These are phyloP conservation scores for Talaromyces atroroseus DNA, from an alignment of 2,329 filamentous ascomycete species.

Conservation along the genomic window DNA sequence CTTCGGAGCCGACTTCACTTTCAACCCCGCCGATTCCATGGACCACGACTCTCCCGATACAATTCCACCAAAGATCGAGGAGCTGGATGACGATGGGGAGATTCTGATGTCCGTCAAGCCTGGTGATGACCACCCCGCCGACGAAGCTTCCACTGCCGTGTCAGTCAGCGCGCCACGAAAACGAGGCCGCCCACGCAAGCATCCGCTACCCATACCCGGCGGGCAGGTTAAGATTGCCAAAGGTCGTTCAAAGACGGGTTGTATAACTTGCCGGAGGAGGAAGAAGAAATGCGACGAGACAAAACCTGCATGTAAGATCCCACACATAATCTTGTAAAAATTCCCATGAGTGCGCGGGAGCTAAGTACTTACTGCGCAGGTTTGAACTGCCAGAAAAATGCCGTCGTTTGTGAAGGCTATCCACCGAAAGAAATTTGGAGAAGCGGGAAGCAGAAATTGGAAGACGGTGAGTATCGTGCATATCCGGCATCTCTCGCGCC, in stretches of 20 bases:
- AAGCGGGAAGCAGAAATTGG: conserved; percentile 70
- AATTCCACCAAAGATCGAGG: conserved; percentile 51
- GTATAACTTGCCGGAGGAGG: conserved; percentile 54
- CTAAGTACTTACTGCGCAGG: background rate
- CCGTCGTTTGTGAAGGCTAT: conserved; percentile 85
- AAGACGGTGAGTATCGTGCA: conserved; percentile 48
- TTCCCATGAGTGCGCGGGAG: background rate
- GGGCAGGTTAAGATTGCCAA: conserved; percentile 67
- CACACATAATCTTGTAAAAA: conserved; percentile 13
- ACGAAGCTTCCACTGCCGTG: conserved; percentile 19
- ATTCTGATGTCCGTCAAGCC: conserved; percentile 23
- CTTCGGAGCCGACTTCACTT: conserved; percentile 15
- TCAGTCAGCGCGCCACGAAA: conserved; percentile 48
- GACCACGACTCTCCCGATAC: conserved; percentile 25
- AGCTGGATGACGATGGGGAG: conserved; percentile 44
- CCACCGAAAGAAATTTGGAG: conserved; percentile 82
- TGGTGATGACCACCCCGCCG: conserved; percentile 7
- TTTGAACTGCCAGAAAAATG: conserved; percentile 88
- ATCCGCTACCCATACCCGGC: conserved; percentile 59
- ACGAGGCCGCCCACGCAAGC: conserved; percentile 76
- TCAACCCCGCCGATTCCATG: background rate
- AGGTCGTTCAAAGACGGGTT: conserved; percentile 57
- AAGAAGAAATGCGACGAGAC: conserved; percentile 56
- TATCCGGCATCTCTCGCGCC: background rate
- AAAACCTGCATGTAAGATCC: conserved; percentile 33